Conservation (phyloP, 768 basidiomycete genomes). For the Boletellus ananiceps region DNA sequence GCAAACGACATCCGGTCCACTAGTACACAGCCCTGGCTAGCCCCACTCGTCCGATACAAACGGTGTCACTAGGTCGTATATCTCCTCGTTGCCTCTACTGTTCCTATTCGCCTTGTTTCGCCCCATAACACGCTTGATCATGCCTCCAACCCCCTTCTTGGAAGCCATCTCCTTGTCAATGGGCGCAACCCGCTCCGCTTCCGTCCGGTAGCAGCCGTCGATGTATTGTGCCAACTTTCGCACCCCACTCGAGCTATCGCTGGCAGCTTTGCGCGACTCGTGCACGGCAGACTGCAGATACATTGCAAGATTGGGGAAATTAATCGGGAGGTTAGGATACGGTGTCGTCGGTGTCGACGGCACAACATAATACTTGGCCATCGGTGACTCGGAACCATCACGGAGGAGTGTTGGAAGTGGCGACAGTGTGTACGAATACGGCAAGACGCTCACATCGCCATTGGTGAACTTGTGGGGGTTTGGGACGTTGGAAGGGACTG, state of each 20-base stretch:
- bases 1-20: too few species aligned
- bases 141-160: constrained; percentile 42
- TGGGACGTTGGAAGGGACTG: constrained; percentile 44
- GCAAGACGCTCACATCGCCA: constrained; percentile 60
- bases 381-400: constrained; percentile 54
- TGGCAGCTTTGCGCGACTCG: constrained; percentile 56
- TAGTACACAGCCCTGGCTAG: constrained; percentile 21
- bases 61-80: constrained; percentile 77
- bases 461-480: constrained; percentile 47
- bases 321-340: constrained; percentile 67
- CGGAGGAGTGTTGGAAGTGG: constrained; percentile 57
- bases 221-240: constrained; percentile 69
- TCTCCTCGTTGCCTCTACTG: constrained; percentile 66
- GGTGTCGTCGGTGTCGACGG: constrained; percentile 57
- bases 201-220: constrained; percentile 58
- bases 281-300: constrained; percentile 71
- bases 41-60: constrained; percentile 77
- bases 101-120: constrained; percentile 43
- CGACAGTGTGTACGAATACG: constrained; percentile 67
- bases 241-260: constrained; percentile 56
- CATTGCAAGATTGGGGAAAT: constrained; percentile 69
- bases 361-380: constrained; percentile 70
- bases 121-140: constrained; percentile 61
- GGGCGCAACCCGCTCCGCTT: constrained; percentile 21
- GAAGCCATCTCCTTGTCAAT: constrained; percentile 37